Evolutionary conservation across 805 yeast species (phyloP).

Genomic region (Zygotorulaspora danielsina): DNA sequence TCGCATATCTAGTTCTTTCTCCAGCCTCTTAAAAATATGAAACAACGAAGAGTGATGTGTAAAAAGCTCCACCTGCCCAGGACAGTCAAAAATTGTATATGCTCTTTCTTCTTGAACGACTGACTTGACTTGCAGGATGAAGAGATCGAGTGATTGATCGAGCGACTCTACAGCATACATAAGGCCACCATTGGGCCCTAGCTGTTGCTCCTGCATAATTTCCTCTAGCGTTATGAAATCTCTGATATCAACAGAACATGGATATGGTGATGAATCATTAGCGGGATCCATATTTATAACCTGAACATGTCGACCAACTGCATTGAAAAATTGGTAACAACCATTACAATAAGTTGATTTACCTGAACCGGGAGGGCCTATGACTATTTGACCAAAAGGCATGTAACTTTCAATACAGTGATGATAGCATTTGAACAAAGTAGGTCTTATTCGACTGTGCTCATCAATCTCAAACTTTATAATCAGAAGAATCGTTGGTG

Average conservation of each 20-base stretch:
- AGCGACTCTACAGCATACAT: constrained; percentile 77
- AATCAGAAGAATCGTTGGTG: too few relatives aligned
- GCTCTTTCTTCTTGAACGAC: constrained; percentile 54
- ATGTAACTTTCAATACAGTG: constrained; percentile 22
- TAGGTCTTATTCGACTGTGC: too few relatives aligned
- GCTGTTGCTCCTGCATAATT: constrained; percentile 61
- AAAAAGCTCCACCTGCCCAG: constrained; percentile 94
- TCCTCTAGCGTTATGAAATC: constrained; percentile 74
- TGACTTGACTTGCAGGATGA: constrained; percentile 52
- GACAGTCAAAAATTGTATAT: constrained; percentile 80
- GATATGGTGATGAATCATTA: constrained; percentile 65
- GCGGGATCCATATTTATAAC: constrained; percentile 92
- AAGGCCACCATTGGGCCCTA: constrained; percentile 89
- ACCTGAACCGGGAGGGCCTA: constrained; percentile 98
- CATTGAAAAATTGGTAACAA: constrained; percentile 84
- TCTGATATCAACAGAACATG: constrained; percentile 72
- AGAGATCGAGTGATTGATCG: constrained; percentile 54
- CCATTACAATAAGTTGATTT: constrained; percentile 94
- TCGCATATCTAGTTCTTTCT: constrained; percentile 62
- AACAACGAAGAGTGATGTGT: constrained; percentile 80
- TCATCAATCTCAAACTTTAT: too few relatives aligned
- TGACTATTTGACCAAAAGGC: constrained; percentile 85
- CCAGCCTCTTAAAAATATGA: constrained; percentile 60
- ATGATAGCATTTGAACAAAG: too few relatives aligned
- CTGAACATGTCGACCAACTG: constrained; percentile 87